Base-by-base conservation (phyloP, 768 basidiomycete genomes). In the Russula sp. region DNA sequence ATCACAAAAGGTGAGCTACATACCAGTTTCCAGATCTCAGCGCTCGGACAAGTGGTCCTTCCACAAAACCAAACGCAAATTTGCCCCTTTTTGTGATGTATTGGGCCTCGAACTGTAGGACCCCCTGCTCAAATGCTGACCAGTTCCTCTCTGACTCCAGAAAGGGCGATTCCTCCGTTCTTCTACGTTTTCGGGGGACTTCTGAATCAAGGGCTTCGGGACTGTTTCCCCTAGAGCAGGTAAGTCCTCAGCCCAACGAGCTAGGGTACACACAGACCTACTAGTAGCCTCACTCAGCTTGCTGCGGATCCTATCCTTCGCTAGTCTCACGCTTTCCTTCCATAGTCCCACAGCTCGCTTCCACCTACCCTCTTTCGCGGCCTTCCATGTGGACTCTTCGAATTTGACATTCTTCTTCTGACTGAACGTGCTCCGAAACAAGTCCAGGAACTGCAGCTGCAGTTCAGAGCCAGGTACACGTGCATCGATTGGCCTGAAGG, bases 401-500 rank as follows among this genome's bases (percentile, higher is more conserved):
- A 91, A 96, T 61, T 86, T 87, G 62, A 85, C 83, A 68, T 98
- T 98, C 77, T 88, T 91, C 75, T 84, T 84, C 68, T 89, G 78
- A 74, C 93, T 96, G 70, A 98, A 98, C 0, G 93, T 95, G 14
- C 78, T 77, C 2, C 85, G 83, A 71, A 98, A 98, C 45, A 98
- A 74, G 56, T 84, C 84, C 65, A 87, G 73, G 76, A 95, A 98
- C 29, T 79, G 78, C 58, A 81, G 78, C 64, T 94, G 86, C 45
- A 97, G 73, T 34, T 75, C 77, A 8, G 81, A 79, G 0, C 85
- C 94, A 11, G 92, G 86, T 0, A 93, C 74, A 13, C 88, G 84
- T 7, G 93, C 83, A 71, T 98, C 93, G 7, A 98, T 77, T n/a
- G 97, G 97, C 71, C 94, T 95, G 73, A 96, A 94, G 0, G 95